Base-by-base conservation (phyloP, 2,329 filamentous ascomycete genomes). In the Sporothrix variecibatus region DNA sequence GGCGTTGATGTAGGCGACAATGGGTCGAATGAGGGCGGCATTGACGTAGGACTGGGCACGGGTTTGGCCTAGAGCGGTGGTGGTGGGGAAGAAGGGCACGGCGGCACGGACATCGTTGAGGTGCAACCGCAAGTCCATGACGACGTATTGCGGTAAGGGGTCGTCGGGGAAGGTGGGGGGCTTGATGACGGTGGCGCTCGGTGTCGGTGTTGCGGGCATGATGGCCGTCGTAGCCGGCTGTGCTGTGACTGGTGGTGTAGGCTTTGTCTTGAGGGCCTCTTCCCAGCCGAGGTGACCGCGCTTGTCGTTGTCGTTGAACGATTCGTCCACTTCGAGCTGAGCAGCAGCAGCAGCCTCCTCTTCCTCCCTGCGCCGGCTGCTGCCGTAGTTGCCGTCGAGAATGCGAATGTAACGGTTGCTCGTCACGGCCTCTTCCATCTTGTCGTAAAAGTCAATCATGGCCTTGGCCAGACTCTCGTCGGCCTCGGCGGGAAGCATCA, bases 1-100 rank as follows among this genome's bases (percentile, higher is more conserved):
- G 58, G 94, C 93, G 83, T 99, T 99, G 83, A 99, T 98, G 82
- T 98, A 99, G 7, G 96, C 96, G 56, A 99, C 95, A 75, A 99
- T 99, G 20, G 96, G 96, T 4, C 96, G 91, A 49, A 98, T 94
- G 4, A 98, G 90, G 1, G 96, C 94, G 81, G 97, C 97, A 83
- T 98, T 98, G 79, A 98, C 93, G 81, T 98, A 99, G 0, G 94
- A 97, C 68, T 98, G 89, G 80, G 98, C 93, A 20, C 90, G 92
- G 1, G 93, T 97, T 72, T 79, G 78, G 64, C 77, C 77, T 2
- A 78, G 74, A 26, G 74, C 73, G 49, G 75, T 73, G 6, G 76
- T 70, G n/a, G 76, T 65, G n/a, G 77, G 76, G 84, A 99, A 98
- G 70, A 98, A 88, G 0, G 96, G 96, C 1, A 99, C 95, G 2